Evolutionary conservation across 345 rosid species (phyloP), one percentile per base, ranked within the genome.

Genomic region (Bruguiera sexangula): DNA sequence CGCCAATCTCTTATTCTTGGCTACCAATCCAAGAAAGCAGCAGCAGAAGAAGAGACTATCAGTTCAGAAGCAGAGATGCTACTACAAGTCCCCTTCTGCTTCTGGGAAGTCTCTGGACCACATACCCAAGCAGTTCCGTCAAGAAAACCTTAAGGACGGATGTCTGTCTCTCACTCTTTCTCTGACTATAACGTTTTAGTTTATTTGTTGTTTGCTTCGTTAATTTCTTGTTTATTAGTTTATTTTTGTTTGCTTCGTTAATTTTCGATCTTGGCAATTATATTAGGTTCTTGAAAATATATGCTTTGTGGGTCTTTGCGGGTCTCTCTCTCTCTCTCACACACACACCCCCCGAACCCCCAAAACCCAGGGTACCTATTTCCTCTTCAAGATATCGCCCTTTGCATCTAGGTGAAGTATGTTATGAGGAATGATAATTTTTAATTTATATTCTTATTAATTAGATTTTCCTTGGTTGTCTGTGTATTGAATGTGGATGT

Each of bases 51-150:
- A 0, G 34, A 29, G 51, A 18, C 21, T 32, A n/a, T 48, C 34
- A 9, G 34, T 24, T 62, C 82, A 65, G 2, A 75, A 74, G 75
- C 65, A 39, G 5, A 64, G 63, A 70, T 75, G 60, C 66, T 78
- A 73, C 70, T 66, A 36, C 75, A 77, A 55, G 72, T 62, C 80
- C 2, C 81, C 86, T 67, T 74, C 78, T 54, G 86, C 86, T n/a
- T 75, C 79, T 65, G 79, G 75, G 62, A 71, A 66, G 55, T 73
- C 84, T 70, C 48, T 79, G 59, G 85, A 87, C 74, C 86, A 82
- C 62, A 88, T 94, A 48, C 98, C 98, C 46, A 86, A 85, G 76
- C 93, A 84, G 66, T 94, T 94, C 81, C 82, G 90, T 54, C 75
- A 83, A 69, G 84, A 89, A 56, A 91, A 94, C 67, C 89, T 94